Base-by-base conservation (phyloP, 2,329 filamentous ascomycete species). In the Parastagonospora nodorum region DNA sequence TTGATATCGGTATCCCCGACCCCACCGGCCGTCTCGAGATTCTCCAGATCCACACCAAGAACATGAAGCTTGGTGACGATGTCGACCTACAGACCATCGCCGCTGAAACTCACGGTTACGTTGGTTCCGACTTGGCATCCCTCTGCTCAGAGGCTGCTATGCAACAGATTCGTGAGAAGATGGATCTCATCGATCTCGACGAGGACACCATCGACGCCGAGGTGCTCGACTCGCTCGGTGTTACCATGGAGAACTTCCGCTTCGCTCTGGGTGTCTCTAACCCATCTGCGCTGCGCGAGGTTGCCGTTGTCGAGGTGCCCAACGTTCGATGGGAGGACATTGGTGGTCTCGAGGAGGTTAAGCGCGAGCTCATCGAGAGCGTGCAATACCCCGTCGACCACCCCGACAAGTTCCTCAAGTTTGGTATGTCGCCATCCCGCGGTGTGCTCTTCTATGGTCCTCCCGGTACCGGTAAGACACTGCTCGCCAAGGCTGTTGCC, bases 91-190 rank as follows among this genome's bases (percentile, higher is more conserved):
- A 97, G 82, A 88, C 92, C 70, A 97, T 99, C 70, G 94, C 94
- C 47, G 86, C 94, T 28, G 94, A 99, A 82, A 99, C 94, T 40
- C 94, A 99, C 81, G 94, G 94, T 80, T 99, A 97, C 69, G 94
- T 99, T 62, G 94, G 94, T 82, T 97, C 94, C 29, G 94, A 99
- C 88, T 83, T 99, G 75, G 94, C 94, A 52, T 96, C 94, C 28
- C 90, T 99, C 54, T 99, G 94, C 81, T 99, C 94, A 6, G 94
- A 99, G 79, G 94, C 94, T 73, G 94, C 94, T 59, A 99, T 99
- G 94, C 94, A 99, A 78, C 94, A 99, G 80, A 99, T 99, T 77
- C 93, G 94, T 80, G 94, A 99, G 80, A 99, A 99, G 88, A 99
- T 99, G 94, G 94, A 99, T 74, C 85, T 99, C 60, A 99, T 99